Percentiles rank a stretch among this genome's conserved stretches.
phyloP scores from a whole-genome alignment of 192 early-diverging fungal species.

The Geranomyces variabilis region DNA sequence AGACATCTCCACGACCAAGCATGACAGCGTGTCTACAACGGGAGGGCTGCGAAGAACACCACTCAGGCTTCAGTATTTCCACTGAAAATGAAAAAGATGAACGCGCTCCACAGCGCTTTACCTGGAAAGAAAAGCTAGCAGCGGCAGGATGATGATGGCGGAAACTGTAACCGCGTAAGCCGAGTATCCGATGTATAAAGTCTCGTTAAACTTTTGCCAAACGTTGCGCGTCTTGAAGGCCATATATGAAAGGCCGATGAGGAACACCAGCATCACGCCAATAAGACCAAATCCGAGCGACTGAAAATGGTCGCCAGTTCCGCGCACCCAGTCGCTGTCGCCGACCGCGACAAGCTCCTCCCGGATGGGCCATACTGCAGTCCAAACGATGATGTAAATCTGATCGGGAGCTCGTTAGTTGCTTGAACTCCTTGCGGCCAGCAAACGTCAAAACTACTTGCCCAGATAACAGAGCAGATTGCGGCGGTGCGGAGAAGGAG shows the following conservation, averaged over 20 bases:
- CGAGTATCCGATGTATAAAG: conserved; percentile 21
- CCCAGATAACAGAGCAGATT: conserved; percentile 24
- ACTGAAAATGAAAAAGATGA: neutral
- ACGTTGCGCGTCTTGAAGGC: conserved; percentile 25
- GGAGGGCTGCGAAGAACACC: conserved; percentile 15
- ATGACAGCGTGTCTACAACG: conserved; percentile 22
- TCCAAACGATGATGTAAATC: conserved; percentile 22
- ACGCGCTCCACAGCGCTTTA: neutral
- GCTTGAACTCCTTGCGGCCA: neutral
- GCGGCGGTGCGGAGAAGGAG: neutral
- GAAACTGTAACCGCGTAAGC: conserved; percentile 22
- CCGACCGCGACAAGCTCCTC: conserved; percentile 23
- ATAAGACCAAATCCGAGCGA: conserved; percentile 19
- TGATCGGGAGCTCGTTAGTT: neutral
- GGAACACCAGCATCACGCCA: conserved; percentile 11
- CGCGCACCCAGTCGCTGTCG: conserved; percentile 21
- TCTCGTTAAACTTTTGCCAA: conserved; percentile 23
- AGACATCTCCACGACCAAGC: conserved; percentile 23
- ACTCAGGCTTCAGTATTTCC: neutral
- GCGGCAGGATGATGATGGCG: conserved; percentile 25
- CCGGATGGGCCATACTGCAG: conserved; percentile 3
- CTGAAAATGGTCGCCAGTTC: conserved; percentile 21
- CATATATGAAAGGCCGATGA: conserved; percentile 15
- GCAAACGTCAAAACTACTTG: neutral
- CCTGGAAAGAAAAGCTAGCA: conserved; percentile 12